Conservation (phyloP, 768 basidiomycete genomes). For the Stropharia rugosoannulata region DNA sequence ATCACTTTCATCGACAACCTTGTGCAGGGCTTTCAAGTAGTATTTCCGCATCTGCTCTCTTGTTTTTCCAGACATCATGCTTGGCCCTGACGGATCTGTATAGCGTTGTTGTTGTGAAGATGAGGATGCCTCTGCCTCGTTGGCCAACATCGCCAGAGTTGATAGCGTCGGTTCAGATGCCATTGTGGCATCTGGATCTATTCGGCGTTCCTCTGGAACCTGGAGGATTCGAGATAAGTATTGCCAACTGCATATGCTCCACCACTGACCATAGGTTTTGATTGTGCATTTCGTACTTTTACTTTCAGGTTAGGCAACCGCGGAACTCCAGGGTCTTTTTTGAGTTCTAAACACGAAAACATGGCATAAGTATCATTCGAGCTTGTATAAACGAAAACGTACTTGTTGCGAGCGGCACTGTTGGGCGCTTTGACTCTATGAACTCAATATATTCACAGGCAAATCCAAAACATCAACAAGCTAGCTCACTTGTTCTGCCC, state of each 20-base stretch:
- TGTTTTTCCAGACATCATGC: slow-evolving; percentile 39
- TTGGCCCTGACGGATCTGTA: slow-evolving; percentile 31
- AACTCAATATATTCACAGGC: neutral
- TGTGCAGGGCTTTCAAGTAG: slow-evolving; percentile 79
- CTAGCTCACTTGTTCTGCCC: slow-evolving; percentile 22
- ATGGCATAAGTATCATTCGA: neutral
- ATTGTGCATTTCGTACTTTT: slow-evolving; percentile 47
- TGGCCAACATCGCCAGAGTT: slow-evolving; percentile 54
- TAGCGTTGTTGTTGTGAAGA: slow-evolving; percentile 17
- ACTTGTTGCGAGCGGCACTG: slow-evolving; percentile 43
- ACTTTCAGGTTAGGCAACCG: slow-evolving; percentile 74
- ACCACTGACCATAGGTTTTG: slow-evolving; percentile 37
- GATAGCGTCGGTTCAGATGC: slow-evolving; percentile 71
- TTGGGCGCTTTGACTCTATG: slow-evolving; percentile 37
- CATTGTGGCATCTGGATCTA: slow-evolving; percentile 65
- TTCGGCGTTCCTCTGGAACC: slow-evolving; percentile 24
- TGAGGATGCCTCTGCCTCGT: slow-evolving; percentile 45
- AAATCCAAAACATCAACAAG: neutral
- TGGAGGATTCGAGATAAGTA: slow-evolving; percentile 6
- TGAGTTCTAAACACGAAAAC: slow-evolving; percentile 52
- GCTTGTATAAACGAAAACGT: slow-evolving; percentile 14
- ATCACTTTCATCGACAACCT: slow-evolving; percentile 92
- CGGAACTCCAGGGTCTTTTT: slow-evolving; percentile 89
- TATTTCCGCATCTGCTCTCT: slow-evolving; percentile 71
- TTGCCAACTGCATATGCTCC: neutral